Conservation (phyloP, 1,284 basidiomycete genomes). For the Mycena sp. region DNA sequence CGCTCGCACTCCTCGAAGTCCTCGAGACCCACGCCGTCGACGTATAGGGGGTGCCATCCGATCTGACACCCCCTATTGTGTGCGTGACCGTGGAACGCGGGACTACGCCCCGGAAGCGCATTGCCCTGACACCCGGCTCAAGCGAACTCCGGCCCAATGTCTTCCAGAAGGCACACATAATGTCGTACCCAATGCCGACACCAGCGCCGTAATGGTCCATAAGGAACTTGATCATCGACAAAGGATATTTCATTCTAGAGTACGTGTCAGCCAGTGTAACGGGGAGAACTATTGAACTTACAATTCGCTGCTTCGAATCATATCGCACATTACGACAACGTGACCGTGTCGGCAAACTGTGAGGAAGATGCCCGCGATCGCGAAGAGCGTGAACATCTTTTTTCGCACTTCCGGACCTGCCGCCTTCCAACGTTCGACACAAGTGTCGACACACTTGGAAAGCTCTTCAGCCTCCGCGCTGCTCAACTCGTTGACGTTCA, state of each 20-base stretch:
- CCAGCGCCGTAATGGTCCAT: too few relatives aligned
- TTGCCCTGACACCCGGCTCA: too few relatives aligned
- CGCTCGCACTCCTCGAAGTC: too few relatives aligned
- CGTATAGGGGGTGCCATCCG: too few relatives aligned
- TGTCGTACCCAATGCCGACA: too few relatives aligned
- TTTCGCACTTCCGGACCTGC: conserved; percentile 43
- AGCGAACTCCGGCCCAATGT: too few relatives aligned
- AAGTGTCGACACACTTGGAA: conserved; percentile 26
- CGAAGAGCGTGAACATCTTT: conserved; percentile 10
- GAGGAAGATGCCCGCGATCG: conserved; percentile 45
- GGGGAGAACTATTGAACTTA: conserved; percentile 22
- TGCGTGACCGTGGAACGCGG: background rate
- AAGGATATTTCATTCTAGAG: too few relatives aligned
- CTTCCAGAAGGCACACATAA: too few relatives aligned
- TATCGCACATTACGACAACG: conserved; percentile 14
- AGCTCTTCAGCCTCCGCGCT: conserved; percentile 10
- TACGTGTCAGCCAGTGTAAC: too few relatives aligned
- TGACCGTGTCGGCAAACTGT: conserved; percentile 40
- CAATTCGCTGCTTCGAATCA: conserved; percentile 38
- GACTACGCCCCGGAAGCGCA: conserved; percentile 3
- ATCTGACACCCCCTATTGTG: conserved; percentile 37
- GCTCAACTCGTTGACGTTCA: conserved; percentile 15
- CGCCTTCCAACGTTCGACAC: conserved; percentile 45
- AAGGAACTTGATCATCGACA: too few relatives aligned
- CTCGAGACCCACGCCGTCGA: too few relatives aligned